Conservation (phyloP, 1,284 basidiomycete genomes). For the Puccinia horiana region DNA sequence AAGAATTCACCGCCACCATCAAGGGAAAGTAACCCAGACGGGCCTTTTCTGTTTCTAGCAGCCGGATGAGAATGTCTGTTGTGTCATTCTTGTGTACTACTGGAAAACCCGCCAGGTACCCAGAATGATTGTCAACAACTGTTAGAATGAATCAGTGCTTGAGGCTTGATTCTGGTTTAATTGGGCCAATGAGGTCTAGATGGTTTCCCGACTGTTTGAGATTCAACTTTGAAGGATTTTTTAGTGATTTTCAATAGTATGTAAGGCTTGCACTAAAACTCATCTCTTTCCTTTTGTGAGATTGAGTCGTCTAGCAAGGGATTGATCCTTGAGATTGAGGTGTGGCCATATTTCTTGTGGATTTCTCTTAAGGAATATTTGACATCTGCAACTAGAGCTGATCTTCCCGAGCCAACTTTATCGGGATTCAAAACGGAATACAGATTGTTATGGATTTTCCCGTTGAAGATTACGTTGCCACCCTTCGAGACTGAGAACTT, state of each 20-base stretch:
- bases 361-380: too few relatives aligned
- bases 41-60: background rate
- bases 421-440: too few relatives aligned
- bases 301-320: background rate
- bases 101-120: background rate
- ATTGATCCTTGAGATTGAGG: background rate
- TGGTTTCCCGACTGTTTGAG: background rate
- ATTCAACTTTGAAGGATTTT: background rate
- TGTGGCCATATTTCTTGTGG: background rate
- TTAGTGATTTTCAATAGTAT: background rate
- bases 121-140: background rate
- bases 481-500: too few relatives aligned
- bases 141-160: background rate
- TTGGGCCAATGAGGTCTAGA: background rate
- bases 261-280: background rate
- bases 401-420: too few relatives aligned
- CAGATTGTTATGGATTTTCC: too few relatives aligned
- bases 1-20: background rate
- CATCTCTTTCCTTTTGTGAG: background rate
- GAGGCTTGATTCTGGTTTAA: background rate
- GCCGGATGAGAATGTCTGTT: too few relatives aligned
- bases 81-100: background rate
- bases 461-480: too few relatives aligned
- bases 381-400: too few relatives aligned
- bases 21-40: background rate